Evolutionary conservation across 495 filamentous ascomycete species (phyloP), one percentile per base, ranked within the genome.

Genomic region (Tuber magnatum): DNA sequence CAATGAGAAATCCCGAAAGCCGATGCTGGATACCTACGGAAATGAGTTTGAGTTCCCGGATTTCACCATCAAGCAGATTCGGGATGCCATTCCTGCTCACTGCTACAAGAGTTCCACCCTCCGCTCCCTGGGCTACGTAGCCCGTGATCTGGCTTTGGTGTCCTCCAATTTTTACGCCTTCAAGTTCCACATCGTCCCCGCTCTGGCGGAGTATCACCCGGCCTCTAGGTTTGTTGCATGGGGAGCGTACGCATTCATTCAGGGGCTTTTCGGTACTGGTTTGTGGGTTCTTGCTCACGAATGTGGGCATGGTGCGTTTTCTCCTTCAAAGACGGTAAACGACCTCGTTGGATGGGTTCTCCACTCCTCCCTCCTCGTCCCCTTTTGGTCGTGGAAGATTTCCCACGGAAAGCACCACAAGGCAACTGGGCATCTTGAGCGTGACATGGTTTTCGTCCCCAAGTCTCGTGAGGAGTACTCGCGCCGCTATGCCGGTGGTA

Each of bases 361-460:
- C 77, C 93, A 97, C 84, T 94, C 92, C 28, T 85, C 89, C 48
- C 86, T 97, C 71, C 85, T 96, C 46, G 93, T 95, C 40, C 93
- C 93, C 40, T 97, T 94, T 86, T 95, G 93, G 85, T 93, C 92
- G 78, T 97, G 93, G 93, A 93, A 94, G 86, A 91, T 95, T 84
- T 93, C 92, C 76, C 93, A 97, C 86, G 90, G 92, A 84, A 93
- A 94, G 88, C 93, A 97, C 86, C 93, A 97, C 88, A 94, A 97
- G 87, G 93, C 93, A 71, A 99, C 95, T 61, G 95, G 94, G 76
- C 88, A 99, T 88, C 87, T 99, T 80, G 93, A 94, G 83, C 92
- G 94, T 80, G 95, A 99, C 85, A 97, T 97, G 93, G 95, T 97
- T 75, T 97, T 97, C 85, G 87, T 97, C 4, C 95, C 95, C 48